Evolutionary conservation across 1,284 basidiomycete species (phyloP).

Genomic region (Puccinia coronata): DNA sequence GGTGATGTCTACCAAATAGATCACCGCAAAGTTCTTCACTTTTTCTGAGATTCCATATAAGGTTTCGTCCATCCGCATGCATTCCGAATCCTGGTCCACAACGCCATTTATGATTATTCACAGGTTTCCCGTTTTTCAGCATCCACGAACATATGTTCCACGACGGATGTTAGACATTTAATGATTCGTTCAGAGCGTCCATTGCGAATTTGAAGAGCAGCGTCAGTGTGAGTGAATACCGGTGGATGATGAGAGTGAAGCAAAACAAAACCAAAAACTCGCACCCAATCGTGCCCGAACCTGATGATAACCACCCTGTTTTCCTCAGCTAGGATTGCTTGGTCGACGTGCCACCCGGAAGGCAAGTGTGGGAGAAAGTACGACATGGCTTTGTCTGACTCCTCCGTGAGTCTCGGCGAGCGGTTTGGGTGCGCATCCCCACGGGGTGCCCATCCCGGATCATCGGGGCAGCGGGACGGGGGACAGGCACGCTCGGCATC

Average conservation of each 20-base stretch:
- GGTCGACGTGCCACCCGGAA: slow-evolving; percentile 65
- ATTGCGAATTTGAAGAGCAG: not conserved
- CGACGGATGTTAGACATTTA: too few species aligned
- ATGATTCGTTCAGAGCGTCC: not conserved
- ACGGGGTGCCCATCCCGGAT: too few species aligned
- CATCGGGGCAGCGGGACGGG: too few species aligned
- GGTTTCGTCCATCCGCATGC: slow-evolving; percentile 99
- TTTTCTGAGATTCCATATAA: slow-evolving; percentile 88
- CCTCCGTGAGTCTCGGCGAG: not conserved
- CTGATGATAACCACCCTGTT: slow-evolving; percentile 59
- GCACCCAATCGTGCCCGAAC: slow-evolving; percentile 57
- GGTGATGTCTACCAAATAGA: slow-evolving; percentile 93
- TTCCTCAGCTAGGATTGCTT: slow-evolving; percentile 59
- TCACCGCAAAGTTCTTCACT: slow-evolving; percentile 97
- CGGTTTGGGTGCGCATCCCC: not conserved
- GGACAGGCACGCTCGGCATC: too few species aligned
- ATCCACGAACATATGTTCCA: too few species aligned
- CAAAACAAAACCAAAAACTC: not conserved
- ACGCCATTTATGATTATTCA: too few species aligned
- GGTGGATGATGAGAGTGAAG: not conserved
- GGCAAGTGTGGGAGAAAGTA: slow-evolving; percentile 84
- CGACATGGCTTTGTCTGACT: slow-evolving; percentile 57
- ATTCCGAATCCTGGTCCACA: slow-evolving; percentile 70
- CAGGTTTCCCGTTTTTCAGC: too few species aligned
- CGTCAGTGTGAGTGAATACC: not conserved